phyloP scores from a whole-genome alignment of 2,329 filamentous ascomycete species.

The Verticillium albo-atrum region DNA sequence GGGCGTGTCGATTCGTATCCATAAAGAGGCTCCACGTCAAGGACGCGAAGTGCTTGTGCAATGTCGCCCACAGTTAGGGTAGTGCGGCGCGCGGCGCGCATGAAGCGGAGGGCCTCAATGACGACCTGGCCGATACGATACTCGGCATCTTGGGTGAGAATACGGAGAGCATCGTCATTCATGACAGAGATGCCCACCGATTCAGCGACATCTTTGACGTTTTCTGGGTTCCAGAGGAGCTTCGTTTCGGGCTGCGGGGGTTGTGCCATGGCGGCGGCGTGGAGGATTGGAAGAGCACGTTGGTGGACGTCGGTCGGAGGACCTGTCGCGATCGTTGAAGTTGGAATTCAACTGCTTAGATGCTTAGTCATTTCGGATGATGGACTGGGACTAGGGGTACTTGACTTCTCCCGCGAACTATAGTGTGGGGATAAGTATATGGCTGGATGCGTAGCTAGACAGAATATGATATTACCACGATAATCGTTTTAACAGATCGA shows the following conservation, averaged over 20 bases:
- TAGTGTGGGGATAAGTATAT: neutral
- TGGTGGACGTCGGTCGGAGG: neutral
- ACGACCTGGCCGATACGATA: constrained; percentile 92
- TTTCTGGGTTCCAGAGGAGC: constrained; percentile 91
- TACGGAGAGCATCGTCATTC: constrained; percentile 80
- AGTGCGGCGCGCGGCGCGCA: constrained; percentile 86
- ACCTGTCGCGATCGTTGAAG: neutral
- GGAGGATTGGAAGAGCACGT: neutral
- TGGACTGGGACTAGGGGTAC: no score
- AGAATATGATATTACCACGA: neutral
- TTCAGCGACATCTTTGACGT: constrained; percentile 92
- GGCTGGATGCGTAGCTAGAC: no score
- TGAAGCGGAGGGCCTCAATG: constrained; percentile 90
- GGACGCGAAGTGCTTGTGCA: constrained; percentile 74
- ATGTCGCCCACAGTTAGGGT: constrained; percentile 86
- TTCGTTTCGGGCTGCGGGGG: constrained; percentile 31
- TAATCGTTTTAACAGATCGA: neutral
- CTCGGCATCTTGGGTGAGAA: constrained; percentile 89
- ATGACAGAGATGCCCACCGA: constrained; percentile 83
- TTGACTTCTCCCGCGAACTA: no score
- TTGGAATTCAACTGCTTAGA: neutral
- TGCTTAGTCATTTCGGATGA: neutral
- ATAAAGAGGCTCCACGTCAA: constrained; percentile 93
- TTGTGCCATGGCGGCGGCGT: neutral
- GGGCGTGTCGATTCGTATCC: constrained; percentile 92